These are phyloP conservation scores for Boletus sensibilis DNA, from an alignment of 768 basidiomycete species.

Conservation along the genomic window DNA sequence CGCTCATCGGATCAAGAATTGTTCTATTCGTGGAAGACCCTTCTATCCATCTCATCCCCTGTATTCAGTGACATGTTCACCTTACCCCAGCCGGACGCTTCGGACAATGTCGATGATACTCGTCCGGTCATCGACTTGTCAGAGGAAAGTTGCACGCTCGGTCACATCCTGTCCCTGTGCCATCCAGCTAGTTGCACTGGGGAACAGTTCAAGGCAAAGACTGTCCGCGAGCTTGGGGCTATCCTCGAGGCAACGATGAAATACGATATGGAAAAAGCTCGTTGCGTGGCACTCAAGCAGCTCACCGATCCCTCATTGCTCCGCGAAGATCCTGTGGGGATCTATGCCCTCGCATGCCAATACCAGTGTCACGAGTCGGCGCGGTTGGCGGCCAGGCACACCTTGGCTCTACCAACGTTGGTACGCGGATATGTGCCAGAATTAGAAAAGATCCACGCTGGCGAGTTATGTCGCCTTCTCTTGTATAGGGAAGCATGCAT, in stretches of 20 bases:
- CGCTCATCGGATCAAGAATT: constrained; percentile 10
- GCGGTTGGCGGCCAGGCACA: constrained; percentile 9
- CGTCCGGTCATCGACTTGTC: constrained; percentile 8
- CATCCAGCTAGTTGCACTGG: constrained; percentile 3
- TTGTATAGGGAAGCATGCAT: constrained; percentile 10
- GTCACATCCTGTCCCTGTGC: constrained; percentile 7
- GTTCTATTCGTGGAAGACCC: constrained; percentile 7
- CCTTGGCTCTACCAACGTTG: constrained; percentile 5
- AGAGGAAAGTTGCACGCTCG: constrained; percentile 12
- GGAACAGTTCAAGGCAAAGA: background rate
- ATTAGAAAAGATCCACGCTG: constrained; percentile 11
- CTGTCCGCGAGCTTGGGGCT: background rate
- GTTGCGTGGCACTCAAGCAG: background rate
- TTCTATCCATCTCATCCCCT: constrained; percentile 11
- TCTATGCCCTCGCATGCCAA: constrained; percentile 17
- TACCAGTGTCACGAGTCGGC: background rate
- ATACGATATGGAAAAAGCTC: constrained; percentile 16
- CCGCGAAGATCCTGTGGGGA: background rate
- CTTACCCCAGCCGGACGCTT: constrained; percentile 3
- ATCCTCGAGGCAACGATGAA: constrained; percentile 13
- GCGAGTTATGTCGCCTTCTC: constrained; percentile 4
- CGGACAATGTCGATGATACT: background rate
- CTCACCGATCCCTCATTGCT: constrained; percentile 3
- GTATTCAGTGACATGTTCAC: constrained; percentile 17
- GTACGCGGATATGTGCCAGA: constrained; percentile 1